These are phyloP conservation scores for Tolypocladium ovalisporum DNA, from an alignment of 2,329 filamentous ascomycete species.

Conservation along the genomic window DNA sequence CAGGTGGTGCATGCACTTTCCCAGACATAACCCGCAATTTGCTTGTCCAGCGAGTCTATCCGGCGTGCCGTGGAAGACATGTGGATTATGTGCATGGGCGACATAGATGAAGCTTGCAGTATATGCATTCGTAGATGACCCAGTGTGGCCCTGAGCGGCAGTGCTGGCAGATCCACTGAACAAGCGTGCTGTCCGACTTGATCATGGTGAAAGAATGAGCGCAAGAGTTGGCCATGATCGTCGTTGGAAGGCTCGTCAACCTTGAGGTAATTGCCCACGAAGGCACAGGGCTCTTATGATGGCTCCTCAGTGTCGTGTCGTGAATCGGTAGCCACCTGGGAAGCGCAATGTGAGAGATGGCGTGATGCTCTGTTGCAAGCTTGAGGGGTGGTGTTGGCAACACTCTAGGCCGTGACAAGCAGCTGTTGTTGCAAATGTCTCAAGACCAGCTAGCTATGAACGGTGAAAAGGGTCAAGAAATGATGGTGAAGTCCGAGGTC, in stretches of 20 bases:
- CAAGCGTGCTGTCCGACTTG: slow-evolving; percentile 54
- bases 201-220: slow-evolving; percentile 54
- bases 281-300: neutral
- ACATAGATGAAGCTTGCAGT: slow-evolving; percentile 58
- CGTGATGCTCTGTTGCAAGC: neutral
- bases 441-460: neutral
- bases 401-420: neutral
- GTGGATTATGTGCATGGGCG: slow-evolving; percentile 45
- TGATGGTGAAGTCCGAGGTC: neutral
- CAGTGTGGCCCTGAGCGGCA: slow-evolving; percentile 56
- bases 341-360: neutral
- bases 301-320: neutral
- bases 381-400: neutral
- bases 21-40: neutral
- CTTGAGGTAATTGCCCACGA: neutral
- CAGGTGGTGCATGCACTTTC: neutral
- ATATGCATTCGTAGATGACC: slow-evolving; percentile 59
- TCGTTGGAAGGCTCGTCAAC: neutral
- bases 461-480: neutral
- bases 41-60: neutral
- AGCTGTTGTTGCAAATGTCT: neutral
- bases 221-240: slow-evolving; percentile 42
- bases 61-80: no score
- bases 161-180: slow-evolving; percentile 55
- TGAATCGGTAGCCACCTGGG: no score